Evolutionary conservation across 2,329 filamentous ascomycete species (phyloP), one percentile per base, ranked within the genome.

Genomic region (Monosporascus cannonballus): DNA sequence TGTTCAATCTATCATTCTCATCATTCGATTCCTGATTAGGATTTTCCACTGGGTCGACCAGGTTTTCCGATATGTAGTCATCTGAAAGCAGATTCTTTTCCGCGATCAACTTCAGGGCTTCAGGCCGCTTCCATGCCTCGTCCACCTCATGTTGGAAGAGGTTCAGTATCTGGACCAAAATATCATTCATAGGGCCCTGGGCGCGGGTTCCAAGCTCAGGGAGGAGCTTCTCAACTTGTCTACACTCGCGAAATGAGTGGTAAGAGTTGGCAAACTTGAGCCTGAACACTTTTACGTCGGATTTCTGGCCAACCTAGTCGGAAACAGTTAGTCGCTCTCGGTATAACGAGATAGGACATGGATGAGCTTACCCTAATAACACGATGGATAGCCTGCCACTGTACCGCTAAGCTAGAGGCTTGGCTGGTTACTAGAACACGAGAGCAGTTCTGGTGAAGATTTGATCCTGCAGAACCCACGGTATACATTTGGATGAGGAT

Each of bases 401-500:
- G 64, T 1, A 64, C 53, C 1, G 56, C 51, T 1, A 64, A 51
- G 27, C 61, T 65, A n/a, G 58, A 50, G 0, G 64, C 56, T 38
- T 66, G 63, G 3, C 63, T 55, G 11, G 63, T 60, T 4, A 67
- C 56, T 2, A 67, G 30, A 4, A 66, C 65, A 18, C 56, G 60
- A 1, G 60, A 59, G 30, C 65, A 67, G 25, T 47, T 62, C 39
- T 61, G 60, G 37, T 67, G 65, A 20, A 66, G 49, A 42, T 65
- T 67, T 0, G 61, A 61, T 1, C 64, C 64, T 0, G 62, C 63
- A 34, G 64, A 64, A 0, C 59, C 60, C n/a, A 67, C 65, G 1
- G 52, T 60, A 50, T 66, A 66, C 55, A 64, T 57, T 51, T 66
- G 65, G 6, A 67, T 66, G 18, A 67, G n/a, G 2, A 67, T 56